phyloP scores from a whole-genome alignment of 441 rosid species.

The Capsella rubella region DNA sequence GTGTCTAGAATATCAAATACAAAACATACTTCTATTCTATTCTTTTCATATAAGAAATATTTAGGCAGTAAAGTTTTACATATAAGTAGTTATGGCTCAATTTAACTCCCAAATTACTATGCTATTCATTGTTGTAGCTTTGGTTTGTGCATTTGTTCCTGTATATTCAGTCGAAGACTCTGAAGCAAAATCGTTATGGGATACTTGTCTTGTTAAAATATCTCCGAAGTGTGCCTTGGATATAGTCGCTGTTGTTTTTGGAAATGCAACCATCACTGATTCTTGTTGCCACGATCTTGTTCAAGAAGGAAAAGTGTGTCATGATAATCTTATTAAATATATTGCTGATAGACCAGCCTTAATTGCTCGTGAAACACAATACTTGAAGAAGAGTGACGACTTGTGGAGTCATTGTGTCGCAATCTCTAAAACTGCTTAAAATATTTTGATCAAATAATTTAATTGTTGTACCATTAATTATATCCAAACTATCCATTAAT shows the following conservation, averaged over 20 bases:
- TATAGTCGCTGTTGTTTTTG: background rate
- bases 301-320: conserved; percentile 1
- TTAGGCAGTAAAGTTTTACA: background rate
- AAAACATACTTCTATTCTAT: background rate
- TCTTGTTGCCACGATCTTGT: background rate
- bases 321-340: background rate
- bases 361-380: background rate
- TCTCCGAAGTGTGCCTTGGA: background rate
- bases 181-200: background rate
- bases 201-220: conserved; percentile 7
- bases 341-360: background rate
- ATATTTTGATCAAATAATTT: no score
- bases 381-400: background rate
- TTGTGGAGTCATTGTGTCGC: background rate
- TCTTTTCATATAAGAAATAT: background rate
- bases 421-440: background rate
- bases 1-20: background rate
- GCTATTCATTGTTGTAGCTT: background rate
- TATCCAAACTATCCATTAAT: background rate
- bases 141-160: background rate
- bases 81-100: background rate
- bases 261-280: background rate
- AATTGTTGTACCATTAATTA: no score
- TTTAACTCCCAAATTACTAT: background rate
- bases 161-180: background rate